These are phyloP conservation scores for Exophiala mesophila DNA, from an alignment of 2,329 filamentous ascomycete species.

Conservation along the genomic window DNA sequence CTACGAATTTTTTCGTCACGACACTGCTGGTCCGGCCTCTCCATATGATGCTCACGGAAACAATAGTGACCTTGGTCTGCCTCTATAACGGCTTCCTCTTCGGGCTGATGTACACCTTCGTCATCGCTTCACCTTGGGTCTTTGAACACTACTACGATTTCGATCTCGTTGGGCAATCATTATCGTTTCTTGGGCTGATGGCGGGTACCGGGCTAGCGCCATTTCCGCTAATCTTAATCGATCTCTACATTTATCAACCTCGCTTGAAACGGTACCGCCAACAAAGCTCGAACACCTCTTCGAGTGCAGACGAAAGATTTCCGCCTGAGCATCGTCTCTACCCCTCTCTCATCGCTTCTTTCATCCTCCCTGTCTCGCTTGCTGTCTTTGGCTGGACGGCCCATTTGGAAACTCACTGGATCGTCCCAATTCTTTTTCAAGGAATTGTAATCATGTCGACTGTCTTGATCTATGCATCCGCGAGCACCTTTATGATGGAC, in stretches of 20 bases:
- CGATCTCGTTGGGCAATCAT: slow-evolving; percentile 14
- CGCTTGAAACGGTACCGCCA: slow-evolving; percentile 33
- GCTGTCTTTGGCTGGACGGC: slow-evolving; percentile 68
- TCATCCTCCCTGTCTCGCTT: slow-evolving; percentile 48
- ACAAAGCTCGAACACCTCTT: neutral
- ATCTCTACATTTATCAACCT: slow-evolving; percentile 39
- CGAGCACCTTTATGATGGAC: slow-evolving; percentile 39
- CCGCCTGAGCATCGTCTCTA: slow-evolving; percentile 28
- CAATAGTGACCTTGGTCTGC: slow-evolving; percentile 64
- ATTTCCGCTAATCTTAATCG: slow-evolving; percentile 18
- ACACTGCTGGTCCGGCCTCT: slow-evolving; percentile 50
- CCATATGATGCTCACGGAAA: slow-evolving; percentile 62
- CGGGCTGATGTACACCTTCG: slow-evolving; percentile 73
- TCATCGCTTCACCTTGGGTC: slow-evolving; percentile 78
- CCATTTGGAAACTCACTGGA: slow-evolving; percentile 29
- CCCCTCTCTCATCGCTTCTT: slow-evolving; percentile 27
- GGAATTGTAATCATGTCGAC: slow-evolving; percentile 27
- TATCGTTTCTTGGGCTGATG: slow-evolving; percentile 25
- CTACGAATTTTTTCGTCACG: slow-evolving; percentile 33
- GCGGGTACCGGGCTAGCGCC: slow-evolving; percentile 18
- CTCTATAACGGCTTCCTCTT: slow-evolving; percentile 74
- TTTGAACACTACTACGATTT: slow-evolving; percentile 44
- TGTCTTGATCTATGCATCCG: slow-evolving; percentile 33
- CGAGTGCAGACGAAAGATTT: slow-evolving; percentile 12
- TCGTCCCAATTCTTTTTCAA: slow-evolving; percentile 29